Evolutionary conservation across 1,284 basidiomycete genomes (phyloP).

Genomic region (Volvariella volvacea): DNA sequence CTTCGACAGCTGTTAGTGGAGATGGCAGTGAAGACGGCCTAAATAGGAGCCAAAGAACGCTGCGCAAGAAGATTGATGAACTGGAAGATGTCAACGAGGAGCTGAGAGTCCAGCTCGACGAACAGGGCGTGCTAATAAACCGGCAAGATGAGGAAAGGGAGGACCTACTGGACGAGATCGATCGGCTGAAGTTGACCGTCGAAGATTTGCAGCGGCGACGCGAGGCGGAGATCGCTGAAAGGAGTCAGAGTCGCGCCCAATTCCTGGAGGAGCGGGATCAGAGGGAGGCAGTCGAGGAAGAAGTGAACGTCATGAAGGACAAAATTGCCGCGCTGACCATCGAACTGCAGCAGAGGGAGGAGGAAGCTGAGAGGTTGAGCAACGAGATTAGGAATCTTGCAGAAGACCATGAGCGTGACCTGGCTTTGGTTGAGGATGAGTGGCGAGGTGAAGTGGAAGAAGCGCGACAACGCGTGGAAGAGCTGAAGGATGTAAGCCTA

Average conservation of each 20-base stretch:
- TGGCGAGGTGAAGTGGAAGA: conserved; percentile 78
- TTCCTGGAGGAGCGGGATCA: conserved; percentile 64
- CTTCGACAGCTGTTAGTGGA: background rate
- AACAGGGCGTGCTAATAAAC: conserved; percentile 49
- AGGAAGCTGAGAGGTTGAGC: conserved; percentile 70
- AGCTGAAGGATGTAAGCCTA: conserved; percentile 63
- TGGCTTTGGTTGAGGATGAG: conserved; percentile 65
- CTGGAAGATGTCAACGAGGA: conserved; percentile 64
- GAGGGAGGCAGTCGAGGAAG: conserved; percentile 66
- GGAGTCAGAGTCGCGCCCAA: conserved; percentile 65
- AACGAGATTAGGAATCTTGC: conserved; percentile 67
- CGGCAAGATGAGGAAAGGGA: conserved; percentile 67
- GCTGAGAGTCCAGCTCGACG: conserved; percentile 49
- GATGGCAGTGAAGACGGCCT: conserved; percentile 18
- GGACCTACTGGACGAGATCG: conserved; percentile 58
- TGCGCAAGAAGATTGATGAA: conserved; percentile 44
- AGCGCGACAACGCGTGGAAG: conserved; percentile 60
- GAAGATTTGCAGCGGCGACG: conserved; percentile 60
- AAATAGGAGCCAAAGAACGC: conserved; percentile 26
- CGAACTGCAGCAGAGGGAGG: conserved; percentile 76
- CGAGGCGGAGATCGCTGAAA: conserved; percentile 56
- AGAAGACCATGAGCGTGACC: conserved; percentile 58
- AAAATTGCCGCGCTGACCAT: conserved; percentile 72
- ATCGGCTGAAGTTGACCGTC: conserved; percentile 56
- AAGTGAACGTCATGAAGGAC: conserved; percentile 66